A percentile compares a stretch with the other conserved stretches of the same genome.
Conservation (phyloP, 2,329 filamentous ascomycete genomes). For the Neodidymelliopsis sp. region DNA sequence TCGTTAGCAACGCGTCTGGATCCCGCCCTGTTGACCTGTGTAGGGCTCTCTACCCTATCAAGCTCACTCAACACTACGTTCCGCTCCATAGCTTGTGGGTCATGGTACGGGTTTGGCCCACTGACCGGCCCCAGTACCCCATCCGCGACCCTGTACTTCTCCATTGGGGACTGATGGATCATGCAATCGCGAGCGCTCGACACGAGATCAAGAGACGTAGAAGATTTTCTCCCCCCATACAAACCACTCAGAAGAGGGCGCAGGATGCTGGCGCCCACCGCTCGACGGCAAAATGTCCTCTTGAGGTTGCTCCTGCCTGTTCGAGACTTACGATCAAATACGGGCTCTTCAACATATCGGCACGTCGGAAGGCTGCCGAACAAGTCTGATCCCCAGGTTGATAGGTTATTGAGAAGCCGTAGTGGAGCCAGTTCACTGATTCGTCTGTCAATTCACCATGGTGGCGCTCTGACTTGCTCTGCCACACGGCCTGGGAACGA, state of each 20-base stretch:
- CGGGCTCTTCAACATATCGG: conserved; percentile 10
- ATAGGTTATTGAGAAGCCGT: neutral
- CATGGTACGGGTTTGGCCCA: conserved; percentile 6
- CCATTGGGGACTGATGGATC: conserved; percentile 5
- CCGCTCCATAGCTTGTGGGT: conserved; percentile 4
- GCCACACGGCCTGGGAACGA: neutral
- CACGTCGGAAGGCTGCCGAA: conserved; percentile 12
- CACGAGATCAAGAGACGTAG: neutral
- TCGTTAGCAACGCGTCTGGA: conserved; percentile 7
- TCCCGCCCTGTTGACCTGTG: conserved; percentile 2
- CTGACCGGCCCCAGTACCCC: conserved; percentile 7
- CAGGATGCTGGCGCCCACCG: conserved; percentile 1
- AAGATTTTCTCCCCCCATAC: conserved; percentile 8
- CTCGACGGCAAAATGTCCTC: neutral
- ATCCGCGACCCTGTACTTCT: conserved; percentile 20
- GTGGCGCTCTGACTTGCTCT: conserved; percentile 2
- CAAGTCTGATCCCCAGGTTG: neutral
- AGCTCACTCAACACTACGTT: neutral
- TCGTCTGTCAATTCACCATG: neutral
- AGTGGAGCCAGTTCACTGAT: neutral
- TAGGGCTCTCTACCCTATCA: conserved; percentile 2
- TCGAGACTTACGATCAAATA: conserved; percentile 2
- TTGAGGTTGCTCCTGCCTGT: conserved; percentile 4
- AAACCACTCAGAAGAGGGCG: conserved; percentile 4
- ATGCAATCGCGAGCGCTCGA: conserved; percentile 8